Conservation (phyloP, 2,329 filamentous ascomycete species). For the Microsporum audouinii region DNA sequence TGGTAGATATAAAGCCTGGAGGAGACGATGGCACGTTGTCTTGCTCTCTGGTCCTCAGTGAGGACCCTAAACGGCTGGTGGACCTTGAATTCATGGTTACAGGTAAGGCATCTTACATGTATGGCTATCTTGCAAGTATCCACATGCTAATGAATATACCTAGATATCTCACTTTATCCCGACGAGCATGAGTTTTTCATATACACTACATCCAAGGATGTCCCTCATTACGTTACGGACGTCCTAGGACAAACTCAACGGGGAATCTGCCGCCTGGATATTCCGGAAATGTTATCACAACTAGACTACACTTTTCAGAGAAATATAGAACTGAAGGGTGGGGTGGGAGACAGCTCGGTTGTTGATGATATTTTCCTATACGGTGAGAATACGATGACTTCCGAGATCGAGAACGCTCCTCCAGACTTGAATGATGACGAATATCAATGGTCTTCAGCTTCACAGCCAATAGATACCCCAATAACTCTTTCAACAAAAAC, state of each 20-base stretch:
- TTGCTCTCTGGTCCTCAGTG: conserved; percentile 43
- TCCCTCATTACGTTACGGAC: conserved; percentile 18
- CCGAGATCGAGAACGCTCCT: conserved; percentile 19
- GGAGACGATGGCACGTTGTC: conserved; percentile 62
- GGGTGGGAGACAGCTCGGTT: conserved; percentile 22
- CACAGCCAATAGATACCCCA: not conserved
- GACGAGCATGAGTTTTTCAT: conserved; percentile 46
- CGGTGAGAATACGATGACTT: conserved; percentile 11
- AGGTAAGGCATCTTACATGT: conserved; percentile 21
- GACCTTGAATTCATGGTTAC: conserved; percentile 31
- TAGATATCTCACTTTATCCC: conserved; percentile 52
- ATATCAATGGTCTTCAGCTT: conserved; percentile 23
- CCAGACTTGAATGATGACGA: conserved; percentile 27
- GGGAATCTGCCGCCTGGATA: conserved; percentile 31
- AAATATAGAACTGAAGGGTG: conserved; percentile 17
- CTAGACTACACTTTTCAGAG: conserved; percentile 32
- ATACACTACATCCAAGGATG: conserved; percentile 39
- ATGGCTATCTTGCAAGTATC: conserved; percentile 4
- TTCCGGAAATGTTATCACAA: conserved; percentile 40
- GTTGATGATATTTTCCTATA: conserved; percentile 25
- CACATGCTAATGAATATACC: conserved; percentile 13
- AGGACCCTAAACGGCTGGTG: conserved; percentile 20
- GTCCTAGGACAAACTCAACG: conserved; percentile 39
- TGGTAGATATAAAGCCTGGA: conserved; percentile 48
- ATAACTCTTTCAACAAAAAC: not conserved